Percentiles rank a stretch among this genome's conserved stretches.
Conservation (phyloP, 192 early-diverging fungal genomes). For the Podila horticola region DNA sequence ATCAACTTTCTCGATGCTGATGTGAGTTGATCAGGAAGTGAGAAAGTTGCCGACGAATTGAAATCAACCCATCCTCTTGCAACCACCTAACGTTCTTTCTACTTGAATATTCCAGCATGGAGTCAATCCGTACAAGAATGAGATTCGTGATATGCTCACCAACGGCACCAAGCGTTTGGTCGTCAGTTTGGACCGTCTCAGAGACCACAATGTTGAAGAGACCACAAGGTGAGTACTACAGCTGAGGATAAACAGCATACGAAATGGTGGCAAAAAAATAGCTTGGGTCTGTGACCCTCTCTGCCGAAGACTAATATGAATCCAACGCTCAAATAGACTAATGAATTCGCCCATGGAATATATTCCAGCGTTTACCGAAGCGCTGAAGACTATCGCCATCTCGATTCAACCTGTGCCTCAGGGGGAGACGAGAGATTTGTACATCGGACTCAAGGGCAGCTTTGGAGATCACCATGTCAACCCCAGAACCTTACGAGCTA, state of each 20-base stretch:
- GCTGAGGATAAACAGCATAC: background rate
- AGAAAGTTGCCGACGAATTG: too few species aligned
- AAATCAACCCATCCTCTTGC: background rate
- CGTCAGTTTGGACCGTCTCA: slow-evolving; percentile 90
- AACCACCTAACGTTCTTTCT: background rate
- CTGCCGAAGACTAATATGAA: background rate
- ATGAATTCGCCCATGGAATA: slow-evolving; percentile 82
- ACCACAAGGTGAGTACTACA: slow-evolving; percentile 69
- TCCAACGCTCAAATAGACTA: slow-evolving; percentile 55
- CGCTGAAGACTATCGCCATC: slow-evolving; percentile 72
- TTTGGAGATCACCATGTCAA: slow-evolving; percentile 92
- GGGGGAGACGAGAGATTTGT: slow-evolving; percentile 61
- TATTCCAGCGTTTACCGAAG: slow-evolving; percentile 85
- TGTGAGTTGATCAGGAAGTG: slow-evolving; percentile 12
- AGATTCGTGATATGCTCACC: slow-evolving; percentile 48
- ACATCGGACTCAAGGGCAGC: slow-evolving; percentile 89
- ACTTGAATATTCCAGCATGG: slow-evolving; percentile 18
- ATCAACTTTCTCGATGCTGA: slow-evolving; percentile 43
- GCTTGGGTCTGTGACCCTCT: background rate
- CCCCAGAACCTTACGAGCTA: slow-evolving; percentile 86
- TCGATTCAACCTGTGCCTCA: slow-evolving; percentile 41
- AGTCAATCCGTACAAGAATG: slow-evolving; percentile 51
- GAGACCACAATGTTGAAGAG: slow-evolving; percentile 77
- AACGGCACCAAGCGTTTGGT: slow-evolving; percentile 69
- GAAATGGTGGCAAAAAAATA: background rate